A percentile compares a stretch with the other conserved stretches of the same genome.
phyloP scores from a whole-genome alignment of 2,329 filamentous ascomycete genomes.

The Fusarium transvaalense region DNA sequence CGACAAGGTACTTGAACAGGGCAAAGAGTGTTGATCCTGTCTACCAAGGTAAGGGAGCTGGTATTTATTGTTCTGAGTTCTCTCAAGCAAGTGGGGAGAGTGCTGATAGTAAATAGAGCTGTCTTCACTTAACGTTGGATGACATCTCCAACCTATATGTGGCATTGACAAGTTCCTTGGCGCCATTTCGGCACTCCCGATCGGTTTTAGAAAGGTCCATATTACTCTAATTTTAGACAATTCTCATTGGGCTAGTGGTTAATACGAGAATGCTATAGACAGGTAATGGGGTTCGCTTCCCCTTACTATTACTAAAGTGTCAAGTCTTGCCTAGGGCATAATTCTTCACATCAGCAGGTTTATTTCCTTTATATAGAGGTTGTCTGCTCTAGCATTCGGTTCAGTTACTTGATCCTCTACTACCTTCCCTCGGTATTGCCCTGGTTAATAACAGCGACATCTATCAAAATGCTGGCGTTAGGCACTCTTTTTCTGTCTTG shows the following conservation, averaged over 20 bases:
- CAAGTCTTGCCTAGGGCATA: background rate
- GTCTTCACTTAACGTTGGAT: no score
- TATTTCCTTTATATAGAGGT: no score
- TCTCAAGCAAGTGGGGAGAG: no score
- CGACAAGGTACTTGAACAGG: no score
- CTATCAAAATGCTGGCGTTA: background rate
- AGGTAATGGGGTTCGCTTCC: background rate
- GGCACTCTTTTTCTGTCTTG: background rate
- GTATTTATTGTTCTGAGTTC: no score
- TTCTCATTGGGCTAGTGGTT: background rate
- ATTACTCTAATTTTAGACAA: background rate
- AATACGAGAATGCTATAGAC: background rate
- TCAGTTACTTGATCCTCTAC: background rate
- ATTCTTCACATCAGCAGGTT: no score
- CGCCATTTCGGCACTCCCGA: background rate
- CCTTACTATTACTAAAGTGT: no score
- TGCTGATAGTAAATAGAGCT: no score
- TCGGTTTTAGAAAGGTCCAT: background rate
- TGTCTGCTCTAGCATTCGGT: background rate
- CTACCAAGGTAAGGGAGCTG: no score
- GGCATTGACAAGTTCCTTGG: background rate
- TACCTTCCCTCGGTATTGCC: background rate
- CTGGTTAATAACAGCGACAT: accelerated
- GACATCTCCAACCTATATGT: background rate
- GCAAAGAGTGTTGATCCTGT: no score